A percentile compares a stretch with the other conserved stretches of the same genome.
phyloP scores from a whole-genome alignment of 1,284 basidiomycete genomes.

The Macrocystidia cucumis region DNA sequence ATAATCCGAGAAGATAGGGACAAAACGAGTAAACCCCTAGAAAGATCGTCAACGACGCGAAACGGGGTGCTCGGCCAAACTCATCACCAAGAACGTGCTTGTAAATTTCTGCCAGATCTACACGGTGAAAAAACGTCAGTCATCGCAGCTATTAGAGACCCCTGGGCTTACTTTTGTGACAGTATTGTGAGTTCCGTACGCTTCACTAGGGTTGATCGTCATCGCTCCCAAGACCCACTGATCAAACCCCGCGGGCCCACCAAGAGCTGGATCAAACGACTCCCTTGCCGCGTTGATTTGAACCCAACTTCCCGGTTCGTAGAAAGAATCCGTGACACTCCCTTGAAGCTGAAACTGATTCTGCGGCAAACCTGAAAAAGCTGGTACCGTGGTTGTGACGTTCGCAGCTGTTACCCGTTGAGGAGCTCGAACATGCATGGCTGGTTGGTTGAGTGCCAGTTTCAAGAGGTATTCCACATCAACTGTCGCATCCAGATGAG shows the following conservation, averaged over 20 bases:
- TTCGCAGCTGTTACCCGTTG: conserved; percentile 27
- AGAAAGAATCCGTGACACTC: conserved; percentile 37
- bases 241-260: conserved; percentile 60
- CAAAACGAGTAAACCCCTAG: conserved; percentile 46
- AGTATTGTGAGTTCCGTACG: conserved; percentile 65
- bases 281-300: conserved; percentile 44
- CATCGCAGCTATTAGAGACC: background rate
- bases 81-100: conserved; percentile 40
- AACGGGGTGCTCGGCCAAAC: conserved; percentile 25
- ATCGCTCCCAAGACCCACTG: conserved; percentile 50
- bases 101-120: conserved; percentile 71
- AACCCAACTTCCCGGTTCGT: conserved; percentile 43
- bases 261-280: conserved; percentile 40
- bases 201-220: conserved; percentile 60
- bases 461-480: conserved; percentile 41
- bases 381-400: conserved; percentile 35
- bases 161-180: conserved; percentile 41
- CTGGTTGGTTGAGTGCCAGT: conserved; percentile 46
- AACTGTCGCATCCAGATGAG: conserved; percentile 64
- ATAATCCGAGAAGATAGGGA: conserved; percentile 51
- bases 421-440: conserved; percentile 47
- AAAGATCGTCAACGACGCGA: background rate
- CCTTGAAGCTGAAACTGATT: conserved; percentile 21
- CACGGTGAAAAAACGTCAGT: conserved; percentile 1
- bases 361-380: conserved; percentile 38